A percentile compares a stretch with the other conserved stretches of the same genome.
Conservation (phyloP, 345 rosid genomes). For the Citrus cavaleriei region DNA sequence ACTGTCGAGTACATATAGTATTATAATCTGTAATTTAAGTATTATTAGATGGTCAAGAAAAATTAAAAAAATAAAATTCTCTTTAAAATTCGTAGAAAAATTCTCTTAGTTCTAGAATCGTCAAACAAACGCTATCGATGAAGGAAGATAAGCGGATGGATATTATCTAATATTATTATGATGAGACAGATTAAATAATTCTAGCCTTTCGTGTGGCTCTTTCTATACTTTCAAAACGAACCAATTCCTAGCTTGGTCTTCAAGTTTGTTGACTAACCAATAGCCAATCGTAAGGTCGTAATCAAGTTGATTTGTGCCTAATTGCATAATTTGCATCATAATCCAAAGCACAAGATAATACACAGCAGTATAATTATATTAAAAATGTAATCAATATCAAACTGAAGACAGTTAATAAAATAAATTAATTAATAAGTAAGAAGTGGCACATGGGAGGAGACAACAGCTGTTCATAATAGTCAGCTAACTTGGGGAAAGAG, state of each 20-base stretch:
- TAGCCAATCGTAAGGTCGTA: background rate
- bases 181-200: no score
- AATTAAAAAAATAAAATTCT: no score
- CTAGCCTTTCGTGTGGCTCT: background rate
- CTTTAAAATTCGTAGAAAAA: no score
- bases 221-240: background rate
- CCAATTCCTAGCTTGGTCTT: background rate
- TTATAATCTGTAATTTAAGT: no score
- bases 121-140: no score
- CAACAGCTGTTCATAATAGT: background rate
- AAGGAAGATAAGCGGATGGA: no score
- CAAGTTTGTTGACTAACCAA: background rate
- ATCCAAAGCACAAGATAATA: background rate
- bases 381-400: background rate
- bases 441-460: conserved; percentile 2
- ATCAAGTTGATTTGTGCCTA: background rate
- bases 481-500: conserved; percentile 5
- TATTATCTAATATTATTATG: no score
- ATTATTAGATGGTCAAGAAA: no score
- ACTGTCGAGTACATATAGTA: no score
- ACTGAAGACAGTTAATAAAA: background rate
- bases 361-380: background rate
- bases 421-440: background rate
- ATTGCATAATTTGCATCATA: background rate
- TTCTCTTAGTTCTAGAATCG: no score